These are phyloP conservation scores for Curvularia spicifera DNA, from an alignment of 2,329 filamentous ascomycete genomes.

Conservation along the genomic window DNA sequence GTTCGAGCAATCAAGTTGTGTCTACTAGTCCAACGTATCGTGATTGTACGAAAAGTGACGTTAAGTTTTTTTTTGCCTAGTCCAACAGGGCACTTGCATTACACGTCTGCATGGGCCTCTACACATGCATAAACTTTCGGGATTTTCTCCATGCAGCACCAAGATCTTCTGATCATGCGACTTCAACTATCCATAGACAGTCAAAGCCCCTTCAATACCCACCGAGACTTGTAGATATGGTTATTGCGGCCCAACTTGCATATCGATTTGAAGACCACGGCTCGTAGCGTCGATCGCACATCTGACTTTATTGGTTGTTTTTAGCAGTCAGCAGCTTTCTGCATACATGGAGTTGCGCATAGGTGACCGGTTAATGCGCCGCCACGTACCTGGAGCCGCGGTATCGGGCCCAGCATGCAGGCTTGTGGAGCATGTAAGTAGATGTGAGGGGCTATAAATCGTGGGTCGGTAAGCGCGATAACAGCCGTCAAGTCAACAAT, in stretches of 20 bases:
- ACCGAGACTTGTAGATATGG: not conserved
- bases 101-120: not conserved
- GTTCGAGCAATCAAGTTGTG: not conserved
- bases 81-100: not conserved
- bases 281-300: constrained; percentile 6
- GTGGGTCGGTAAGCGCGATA: constrained; percentile 4
- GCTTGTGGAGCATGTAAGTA: constrained; percentile 1
- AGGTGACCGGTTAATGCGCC: constrained; percentile 29
- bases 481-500: constrained; percentile 4
- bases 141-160: not conserved
- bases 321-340: not conserved
- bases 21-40: not conserved
- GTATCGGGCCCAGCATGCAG: constrained; percentile 7
- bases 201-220: not conserved
- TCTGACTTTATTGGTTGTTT: constrained; percentile 4
- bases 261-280: not conserved
- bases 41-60: constrained; percentile 2
- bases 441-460: not conserved
- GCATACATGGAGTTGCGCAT: constrained; percentile 1
- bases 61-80: not conserved
- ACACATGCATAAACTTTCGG: not conserved
- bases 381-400: constrained; percentile 17
- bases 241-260: constrained; percentile 16
- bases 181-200: not conserved
- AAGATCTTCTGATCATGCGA: constrained; percentile 1